These are phyloP conservation scores for Tricholoma furcatifolium DNA, from an alignment of 768 basidiomycete species.

Conservation along the genomic window DNA sequence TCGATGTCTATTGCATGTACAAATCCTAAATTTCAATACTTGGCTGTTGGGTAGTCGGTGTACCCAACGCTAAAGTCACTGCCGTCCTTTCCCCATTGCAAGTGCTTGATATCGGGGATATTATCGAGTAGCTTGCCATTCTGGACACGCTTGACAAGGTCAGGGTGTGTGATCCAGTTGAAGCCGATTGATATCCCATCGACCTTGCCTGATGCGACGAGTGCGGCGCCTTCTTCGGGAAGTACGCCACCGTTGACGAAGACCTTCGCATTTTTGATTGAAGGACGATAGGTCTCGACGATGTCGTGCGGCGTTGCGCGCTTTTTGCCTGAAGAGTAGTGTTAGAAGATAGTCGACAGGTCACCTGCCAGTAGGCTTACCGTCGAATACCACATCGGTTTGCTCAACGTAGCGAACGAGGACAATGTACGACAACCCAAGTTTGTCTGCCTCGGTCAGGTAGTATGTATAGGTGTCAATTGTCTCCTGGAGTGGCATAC, in stretches of 20 bases:
- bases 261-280: slow-evolving; percentile 35
- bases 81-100: slow-evolving; percentile 25
- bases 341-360: neutral
- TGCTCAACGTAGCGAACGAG: slow-evolving; percentile 26
- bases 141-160: slow-evolving; percentile 35
- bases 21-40: slow-evolving; percentile 12
- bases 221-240: slow-evolving; percentile 34
- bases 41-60: slow-evolving; percentile 35
- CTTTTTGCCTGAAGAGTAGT: slow-evolving; percentile 23
- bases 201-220: slow-evolving; percentile 32
- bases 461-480: slow-evolving; percentile 41
- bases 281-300: slow-evolving; percentile 32
- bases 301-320: slow-evolving; percentile 40
- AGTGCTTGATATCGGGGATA: slow-evolving; percentile 22
- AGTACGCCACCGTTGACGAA: slow-evolving; percentile 37
- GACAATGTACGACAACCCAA: slow-evolving; percentile 31
- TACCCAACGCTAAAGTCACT: slow-evolving; percentile 31
- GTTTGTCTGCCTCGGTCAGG: slow-evolving; percentile 37
- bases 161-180: slow-evolving; percentile 38
- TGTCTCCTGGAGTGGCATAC: slow-evolving; percentile 44
- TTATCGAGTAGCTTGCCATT: slow-evolving; percentile 35
- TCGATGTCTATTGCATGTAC: too few species aligned
- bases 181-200: slow-evolving; percentile 38
- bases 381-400: slow-evolving; percentile 29
- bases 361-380: slow-evolving; percentile 16